Percentiles rank a stretch among this genome's conserved stretches.
Conservation (phyloP, 2,329 filamentous ascomycete genomes). For the Verticillium albo-atrum region DNA sequence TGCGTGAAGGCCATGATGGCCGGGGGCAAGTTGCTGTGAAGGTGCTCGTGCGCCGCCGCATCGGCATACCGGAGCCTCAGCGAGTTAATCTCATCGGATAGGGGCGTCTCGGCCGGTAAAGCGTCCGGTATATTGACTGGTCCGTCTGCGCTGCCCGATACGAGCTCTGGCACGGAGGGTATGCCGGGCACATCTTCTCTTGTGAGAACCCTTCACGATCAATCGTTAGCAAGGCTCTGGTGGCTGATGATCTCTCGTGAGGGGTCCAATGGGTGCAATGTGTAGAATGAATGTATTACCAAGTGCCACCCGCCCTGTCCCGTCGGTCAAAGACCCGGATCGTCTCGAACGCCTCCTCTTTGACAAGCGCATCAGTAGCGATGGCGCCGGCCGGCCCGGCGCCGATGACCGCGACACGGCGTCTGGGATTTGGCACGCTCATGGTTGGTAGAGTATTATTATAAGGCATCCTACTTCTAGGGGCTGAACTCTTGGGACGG, state of each 20-base stretch:
- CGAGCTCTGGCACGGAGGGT: slow-evolving; percentile 40
- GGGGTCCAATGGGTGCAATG: too few relatives aligned
- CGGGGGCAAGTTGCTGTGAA: slow-evolving; percentile 60
- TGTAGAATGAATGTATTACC: slow-evolving; percentile 34
- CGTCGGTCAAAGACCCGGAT: slow-evolving; percentile 60
- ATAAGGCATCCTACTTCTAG: too few relatives aligned
- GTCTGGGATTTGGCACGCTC: too few relatives aligned
- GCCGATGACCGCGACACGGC: slow-evolving; percentile 54
- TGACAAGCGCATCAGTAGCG: slow-evolving; percentile 52
- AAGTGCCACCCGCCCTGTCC: slow-evolving; percentile 56
- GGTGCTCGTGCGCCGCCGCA: slow-evolving; percentile 55
- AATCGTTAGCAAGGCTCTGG: background rate
- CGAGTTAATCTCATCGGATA: slow-evolving; percentile 15
- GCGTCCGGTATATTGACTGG: slow-evolving; percentile 39
- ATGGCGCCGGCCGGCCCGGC: slow-evolving; percentile 58
- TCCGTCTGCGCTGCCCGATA: slow-evolving; percentile 43
- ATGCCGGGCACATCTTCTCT: slow-evolving; percentile 2
- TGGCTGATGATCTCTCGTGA: too few relatives aligned
- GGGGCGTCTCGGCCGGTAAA: slow-evolving; percentile 40
- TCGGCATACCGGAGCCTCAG: slow-evolving; percentile 48
- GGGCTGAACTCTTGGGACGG: too few relatives aligned
- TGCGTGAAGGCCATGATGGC: slow-evolving; percentile 57
- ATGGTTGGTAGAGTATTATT: too few relatives aligned
- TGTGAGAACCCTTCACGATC: background rate
- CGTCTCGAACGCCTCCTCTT: slow-evolving; percentile 53